These are phyloP conservation scores for Solanum boliviense DNA, from an alignment of 257 asterid species.

Conservation along the genomic window DNA sequence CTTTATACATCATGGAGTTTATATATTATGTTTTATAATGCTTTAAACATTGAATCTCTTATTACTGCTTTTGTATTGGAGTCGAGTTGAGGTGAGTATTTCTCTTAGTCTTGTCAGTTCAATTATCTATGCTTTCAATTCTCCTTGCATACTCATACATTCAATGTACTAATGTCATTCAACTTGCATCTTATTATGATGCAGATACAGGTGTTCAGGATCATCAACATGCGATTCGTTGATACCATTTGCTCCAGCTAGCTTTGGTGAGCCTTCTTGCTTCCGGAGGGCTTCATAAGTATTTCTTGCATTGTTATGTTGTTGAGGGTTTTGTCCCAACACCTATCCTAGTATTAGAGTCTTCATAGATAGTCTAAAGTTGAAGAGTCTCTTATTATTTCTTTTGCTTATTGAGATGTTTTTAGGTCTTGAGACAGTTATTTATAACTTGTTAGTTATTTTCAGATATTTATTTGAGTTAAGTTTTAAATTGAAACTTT, in stretches of 20 bases:
- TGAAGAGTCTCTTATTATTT: neutral
- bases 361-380: neutral
- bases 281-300: neutral
- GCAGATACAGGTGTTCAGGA: fast-evolving
- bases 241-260: too few relatives aligned
- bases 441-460: neutral
- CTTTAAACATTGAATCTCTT: neutral
- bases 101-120: neutral
- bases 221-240: neutral
- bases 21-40: neutral
- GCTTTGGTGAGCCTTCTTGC: neutral
- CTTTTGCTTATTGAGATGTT: neutral
- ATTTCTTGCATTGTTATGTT: neutral
- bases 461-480: too few relatives aligned
- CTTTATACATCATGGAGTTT: neutral
- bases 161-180: neutral
- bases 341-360: neutral
- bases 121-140: neutral
- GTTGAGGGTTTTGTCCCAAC: neutral
- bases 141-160: neutral
- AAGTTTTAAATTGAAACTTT: neutral
- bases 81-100: too few relatives aligned
- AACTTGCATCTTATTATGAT: too few relatives aligned
- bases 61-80: too few relatives aligned
- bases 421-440: neutral